Evolutionary conservation across 305 asterid species (phyloP), one percentile per base, ranked within the genome.

Genomic region (Solanum aculeatissimum): DNA sequence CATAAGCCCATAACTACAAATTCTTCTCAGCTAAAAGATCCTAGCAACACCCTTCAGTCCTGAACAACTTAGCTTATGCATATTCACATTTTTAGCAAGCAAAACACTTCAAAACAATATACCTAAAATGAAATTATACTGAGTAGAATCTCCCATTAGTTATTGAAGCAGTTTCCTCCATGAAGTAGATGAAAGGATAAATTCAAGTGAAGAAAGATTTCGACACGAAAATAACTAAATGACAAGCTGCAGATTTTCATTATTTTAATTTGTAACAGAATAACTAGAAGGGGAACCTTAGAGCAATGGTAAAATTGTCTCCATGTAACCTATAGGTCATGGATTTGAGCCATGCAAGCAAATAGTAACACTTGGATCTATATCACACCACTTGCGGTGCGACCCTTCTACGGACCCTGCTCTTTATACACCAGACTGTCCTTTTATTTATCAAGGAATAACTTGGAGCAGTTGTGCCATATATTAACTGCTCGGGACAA

Each of bases 41-140:
- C 96, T 98, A 96, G 71, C 99, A 98, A 85, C 96, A 93, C 82
- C 98, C 98, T 85, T 91, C 95, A 80, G 98, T 94, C 90, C 92
- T 89, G 86, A 92, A 93, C 91, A 96, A 86, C 90, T 87, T 93
- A 69, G 93, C 91, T 87, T 92, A 90, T 23, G 91, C 93, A 81
- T 91, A 90, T 84, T 93, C 94, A 84, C 94, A 89, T 86, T 91
- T 94, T 91, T 94, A 95, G 89, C 5, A 35, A 35, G 6, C 4
- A 35, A 35, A 35, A 35, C 6, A 4, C 84, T 81, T 54, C 35
- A 68, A 82, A 82, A 83, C 18, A 42, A 72, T 35, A n/a, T 66
- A 32, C 80, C 29, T 63, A 38, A 21, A 77, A 27, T n/a, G n/a
- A n/a, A n/a, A n/a, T n/a, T n/a, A 81, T 27, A 85, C 16, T 35